Evolutionary conservation across 2,329 filamentous ascomycete species (phyloP), one percentile per base, ranked within the genome.

Genomic region (Colletotrichum melonis): DNA sequence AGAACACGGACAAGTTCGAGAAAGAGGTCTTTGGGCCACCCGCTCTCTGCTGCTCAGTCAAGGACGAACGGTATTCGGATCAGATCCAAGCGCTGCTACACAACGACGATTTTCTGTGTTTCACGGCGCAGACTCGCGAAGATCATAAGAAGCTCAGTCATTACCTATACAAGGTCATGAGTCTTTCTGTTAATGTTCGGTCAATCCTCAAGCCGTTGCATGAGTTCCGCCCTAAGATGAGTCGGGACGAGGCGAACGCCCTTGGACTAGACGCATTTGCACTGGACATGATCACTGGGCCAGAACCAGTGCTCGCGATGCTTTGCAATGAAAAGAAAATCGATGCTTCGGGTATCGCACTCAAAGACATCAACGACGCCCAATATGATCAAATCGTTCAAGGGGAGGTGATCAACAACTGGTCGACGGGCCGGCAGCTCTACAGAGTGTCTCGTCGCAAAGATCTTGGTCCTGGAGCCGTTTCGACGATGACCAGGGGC

Each of bases 221-320:
- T 4, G 81, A 85, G 1, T 93, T 92, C 76, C 84, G 79, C 60
- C 78, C 89, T 8, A 89, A 90, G 0, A 78, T 94, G 5, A 83
- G 88, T 1, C 77, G 80, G 6, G 86, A 91, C 9, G 86, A 94
- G 65, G 82, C 95, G 69, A 78, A 79, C 65, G 72, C 78, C 54
- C 71, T 91, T 81, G 95, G 95, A 0, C 89, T 99, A 63, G 93
- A 97, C 75, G 92, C 92, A 2, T 98, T 93, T 84, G 92, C 95
- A 0, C 87, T 94, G 30, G 93, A 98, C 78, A 94, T 89, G 72
- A 80, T 99, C 6, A 88, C 92, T 42, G 97, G 96, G 0, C 97
- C 97, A 0, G 91, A 92, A 1, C 89, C 94, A 1, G 94, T 99
- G 1, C 84, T 98, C 42, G 93, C 94, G 7, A 97, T 97, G 93